Percentiles rank a stretch among this genome's conserved stretches.
phyloP scores from a whole-genome alignment of 768 basidiomycete species.

The Rickenella mellea region DNA sequence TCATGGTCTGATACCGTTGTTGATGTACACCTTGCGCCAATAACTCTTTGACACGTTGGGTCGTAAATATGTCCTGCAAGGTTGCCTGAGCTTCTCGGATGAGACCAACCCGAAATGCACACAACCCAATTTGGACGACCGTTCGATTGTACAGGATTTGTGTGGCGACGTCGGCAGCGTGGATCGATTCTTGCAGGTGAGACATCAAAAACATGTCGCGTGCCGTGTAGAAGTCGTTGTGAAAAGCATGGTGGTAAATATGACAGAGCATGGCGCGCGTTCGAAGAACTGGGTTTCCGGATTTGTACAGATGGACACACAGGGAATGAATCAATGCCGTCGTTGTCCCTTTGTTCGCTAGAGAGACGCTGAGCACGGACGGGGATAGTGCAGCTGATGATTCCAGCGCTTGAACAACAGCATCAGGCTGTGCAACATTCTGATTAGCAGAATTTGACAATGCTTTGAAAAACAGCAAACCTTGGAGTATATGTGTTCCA shows the following conservation, averaged over 20 bases:
- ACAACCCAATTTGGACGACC: constrained; percentile 92
- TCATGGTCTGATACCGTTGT: constrained; percentile 76
- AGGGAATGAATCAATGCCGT: constrained; percentile 79
- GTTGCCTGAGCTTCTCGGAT: constrained; percentile 92
- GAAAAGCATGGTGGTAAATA: constrained; percentile 93
- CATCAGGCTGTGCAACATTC: constrained; percentile 62
- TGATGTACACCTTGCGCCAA: constrained; percentile 95
- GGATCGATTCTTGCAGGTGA: constrained; percentile 93
- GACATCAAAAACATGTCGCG: constrained; percentile 99
- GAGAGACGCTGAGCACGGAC: constrained; percentile 52
- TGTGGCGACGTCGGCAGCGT: constrained; percentile 91
- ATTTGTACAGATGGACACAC: constrained; percentile 88
- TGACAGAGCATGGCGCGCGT: constrained; percentile 97
- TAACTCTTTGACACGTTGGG: constrained; percentile 94
- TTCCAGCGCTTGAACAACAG: constrained; percentile 87
- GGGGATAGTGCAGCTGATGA: constrained; percentile 48
- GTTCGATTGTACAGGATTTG: constrained; percentile 98
- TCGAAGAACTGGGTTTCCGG: constrained; percentile 82
- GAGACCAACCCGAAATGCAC: constrained; percentile 90
- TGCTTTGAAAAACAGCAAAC: constrained; percentile 27
- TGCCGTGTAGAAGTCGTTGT: constrained; percentile 93
- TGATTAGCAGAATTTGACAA: neutral
- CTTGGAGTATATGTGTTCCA: constrained; percentile 99
- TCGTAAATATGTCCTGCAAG: constrained; percentile 91
- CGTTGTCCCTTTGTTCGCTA: constrained; percentile 46